phyloP scores from a whole-genome alignment of 345 rosid species.

The Corymbia maculata region DNA sequence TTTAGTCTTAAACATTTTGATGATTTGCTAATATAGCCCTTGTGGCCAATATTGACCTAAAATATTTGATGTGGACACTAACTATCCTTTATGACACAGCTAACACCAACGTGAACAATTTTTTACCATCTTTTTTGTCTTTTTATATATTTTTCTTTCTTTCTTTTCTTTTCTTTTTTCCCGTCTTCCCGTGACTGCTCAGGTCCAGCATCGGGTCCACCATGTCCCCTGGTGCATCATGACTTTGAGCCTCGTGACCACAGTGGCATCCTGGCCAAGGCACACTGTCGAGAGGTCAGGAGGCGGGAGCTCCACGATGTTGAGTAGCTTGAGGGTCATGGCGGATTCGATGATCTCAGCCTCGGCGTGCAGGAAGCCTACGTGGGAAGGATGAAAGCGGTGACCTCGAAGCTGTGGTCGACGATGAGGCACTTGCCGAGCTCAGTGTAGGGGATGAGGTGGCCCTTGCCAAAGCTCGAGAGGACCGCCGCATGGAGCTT shows the following conservation, averaged over 20 bases:
- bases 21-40: too few species aligned
- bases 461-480: background rate
- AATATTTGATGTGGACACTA: background rate
- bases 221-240: background rate
- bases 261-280: conserved; percentile 31
- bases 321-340: conserved; percentile 1
- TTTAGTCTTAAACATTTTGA: too few species aligned
- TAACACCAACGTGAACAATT: fast-evolving
- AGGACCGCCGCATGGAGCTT: background rate
- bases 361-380: background rate
- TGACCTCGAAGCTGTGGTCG: background rate
- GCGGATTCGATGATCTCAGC: conserved; percentile 10
- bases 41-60: too few species aligned
- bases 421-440: background rate
- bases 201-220: background rate
- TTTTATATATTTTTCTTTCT: background rate
- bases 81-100: background rate
- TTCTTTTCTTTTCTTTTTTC: too few species aligned
- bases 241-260: background rate
- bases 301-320: conserved; percentile 18
- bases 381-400: background rate
- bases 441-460: background rate
- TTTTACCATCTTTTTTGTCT: too few species aligned
- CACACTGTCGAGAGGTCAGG: conserved; percentile 16
- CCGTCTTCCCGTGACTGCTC: background rate